Conservation (phyloP, 1,139 yeast genomes). For the Geotrichum restrictum region DNA sequence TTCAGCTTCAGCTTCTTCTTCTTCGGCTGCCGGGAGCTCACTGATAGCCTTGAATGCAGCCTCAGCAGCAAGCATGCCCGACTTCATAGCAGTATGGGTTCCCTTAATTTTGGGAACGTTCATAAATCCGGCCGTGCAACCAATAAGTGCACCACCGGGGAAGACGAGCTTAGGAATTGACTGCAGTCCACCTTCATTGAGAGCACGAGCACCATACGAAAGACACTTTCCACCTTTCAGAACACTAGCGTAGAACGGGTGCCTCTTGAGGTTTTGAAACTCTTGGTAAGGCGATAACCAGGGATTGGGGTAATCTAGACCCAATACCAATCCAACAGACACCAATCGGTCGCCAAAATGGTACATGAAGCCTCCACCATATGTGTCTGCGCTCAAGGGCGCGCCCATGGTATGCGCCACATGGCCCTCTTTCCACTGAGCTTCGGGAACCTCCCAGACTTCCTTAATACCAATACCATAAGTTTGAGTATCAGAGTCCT, state of each 20-base stretch:
- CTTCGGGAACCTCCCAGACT: slow-evolving; percentile 93
- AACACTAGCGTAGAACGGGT: slow-evolving; percentile 74
- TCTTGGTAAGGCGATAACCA: slow-evolving; percentile 93
- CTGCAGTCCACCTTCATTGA: slow-evolving; percentile 94
- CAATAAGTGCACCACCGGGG: slow-evolving; percentile 94
- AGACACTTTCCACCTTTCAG: slow-evolving; percentile 87
- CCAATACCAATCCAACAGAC: slow-evolving; percentile 84
- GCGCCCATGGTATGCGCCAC: slow-evolving; percentile 88
- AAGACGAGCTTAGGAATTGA: slow-evolving; percentile 82
- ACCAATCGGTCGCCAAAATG: slow-evolving; percentile 94
- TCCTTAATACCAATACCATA: slow-evolving; percentile 94
- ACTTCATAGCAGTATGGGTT: slow-evolving; percentile 94
- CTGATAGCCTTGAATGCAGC: slow-evolving; percentile 58
- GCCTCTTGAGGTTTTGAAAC: slow-evolving; percentile 88
- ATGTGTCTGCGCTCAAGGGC: slow-evolving; percentile 69
- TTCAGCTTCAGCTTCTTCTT: slow-evolving; percentile 43
- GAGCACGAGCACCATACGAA: slow-evolving; percentile 91
- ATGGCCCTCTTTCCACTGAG: slow-evolving; percentile 71
- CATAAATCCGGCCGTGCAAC: slow-evolving; percentile 93
- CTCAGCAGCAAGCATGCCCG: slow-evolving; percentile 94
- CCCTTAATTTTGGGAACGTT: slow-evolving; percentile 97
- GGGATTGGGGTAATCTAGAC: slow-evolving; percentile 89
- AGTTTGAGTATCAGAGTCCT: slow-evolving; percentile 70
- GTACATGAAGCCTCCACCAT: slow-evolving; percentile 96
- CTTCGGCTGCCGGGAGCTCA: slow-evolving; percentile 40